phyloP scores from a whole-genome alignment of 2,329 filamentous ascomycete species.

The Scytalidium lignicola region DNA sequence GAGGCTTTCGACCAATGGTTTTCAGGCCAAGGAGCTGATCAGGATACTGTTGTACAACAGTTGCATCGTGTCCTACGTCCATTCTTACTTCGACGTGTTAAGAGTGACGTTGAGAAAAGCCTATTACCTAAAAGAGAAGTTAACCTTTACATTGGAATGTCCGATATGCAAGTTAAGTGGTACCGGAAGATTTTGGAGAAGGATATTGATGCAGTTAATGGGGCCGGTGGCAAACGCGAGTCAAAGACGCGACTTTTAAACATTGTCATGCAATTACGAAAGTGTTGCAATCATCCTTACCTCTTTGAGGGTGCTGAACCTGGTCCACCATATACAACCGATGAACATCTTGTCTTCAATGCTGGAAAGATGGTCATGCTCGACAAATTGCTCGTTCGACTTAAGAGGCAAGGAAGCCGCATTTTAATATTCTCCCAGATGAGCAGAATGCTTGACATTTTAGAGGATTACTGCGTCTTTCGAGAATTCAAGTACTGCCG shows the following conservation, averaged over 20 bases:
- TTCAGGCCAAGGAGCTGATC: slow-evolving; percentile 80
- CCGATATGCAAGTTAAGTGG: slow-evolving; percentile 98
- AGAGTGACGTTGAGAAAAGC: slow-evolving; percentile 97
- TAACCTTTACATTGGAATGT: slow-evolving; percentile 97
- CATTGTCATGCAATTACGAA: slow-evolving; percentile 98
- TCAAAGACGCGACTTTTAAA: slow-evolving; percentile 96
- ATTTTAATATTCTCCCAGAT: slow-evolving; percentile 99
- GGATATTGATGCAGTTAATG: slow-evolving; percentile 97
- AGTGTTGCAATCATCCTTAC: slow-evolving; percentile 98
- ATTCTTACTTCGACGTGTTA: slow-evolving; percentile 92
- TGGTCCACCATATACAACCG: slow-evolving; percentile 94
- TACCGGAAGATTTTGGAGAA: slow-evolving; percentile 99
- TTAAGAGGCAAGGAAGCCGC: slow-evolving; percentile 82
- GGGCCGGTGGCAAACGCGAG: slow-evolving; percentile 90
- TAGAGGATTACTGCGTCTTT: slow-evolving; percentile 98
- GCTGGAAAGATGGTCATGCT: slow-evolving; percentile 97
- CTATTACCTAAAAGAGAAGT: slow-evolving; percentile 95
- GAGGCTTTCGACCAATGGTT: slow-evolving; percentile 99
- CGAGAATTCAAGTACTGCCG: slow-evolving; percentile 92
- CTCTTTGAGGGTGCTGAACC: slow-evolving; percentile 97
- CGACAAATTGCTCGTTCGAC: slow-evolving; percentile 80
- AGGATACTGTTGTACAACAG: slow-evolving; percentile 94
- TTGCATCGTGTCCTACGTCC: slow-evolving; percentile 88
- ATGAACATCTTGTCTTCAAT: slow-evolving; percentile 91
- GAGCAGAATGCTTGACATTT: slow-evolving; percentile 92